Evolutionary conservation across 164 flowering plant species (phyloP).

Genomic region (Annona squamosa): DNA sequence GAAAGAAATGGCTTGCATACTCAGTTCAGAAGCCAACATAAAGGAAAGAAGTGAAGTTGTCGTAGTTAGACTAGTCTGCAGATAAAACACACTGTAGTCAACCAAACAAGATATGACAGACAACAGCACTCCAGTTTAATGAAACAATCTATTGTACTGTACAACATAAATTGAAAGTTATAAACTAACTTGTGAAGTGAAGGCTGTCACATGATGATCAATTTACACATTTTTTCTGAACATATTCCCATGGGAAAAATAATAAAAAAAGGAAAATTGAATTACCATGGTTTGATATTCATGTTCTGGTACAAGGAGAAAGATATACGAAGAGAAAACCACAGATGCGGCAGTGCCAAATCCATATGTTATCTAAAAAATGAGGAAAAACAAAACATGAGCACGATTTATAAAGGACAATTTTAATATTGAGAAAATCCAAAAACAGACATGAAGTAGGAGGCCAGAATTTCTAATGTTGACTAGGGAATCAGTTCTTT

Average conservation of each 20-base stretch:
- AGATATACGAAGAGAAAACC: conserved; percentile 21
- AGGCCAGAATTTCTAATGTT: not conserved
- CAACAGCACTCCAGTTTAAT: not conserved
- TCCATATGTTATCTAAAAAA: conserved; percentile 16
- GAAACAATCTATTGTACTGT: no score
- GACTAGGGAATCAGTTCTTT: not conserved
- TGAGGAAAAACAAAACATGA: not conserved
- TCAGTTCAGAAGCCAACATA: conserved; percentile 21
- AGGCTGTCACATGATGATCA: no score
- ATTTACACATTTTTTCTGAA: not conserved
- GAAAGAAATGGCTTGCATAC: conserved; percentile 9
- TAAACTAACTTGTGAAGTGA: no score
- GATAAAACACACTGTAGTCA: not conserved
- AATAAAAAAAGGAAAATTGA: not conserved
- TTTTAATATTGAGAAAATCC: not conserved
- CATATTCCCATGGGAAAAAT: not conserved
- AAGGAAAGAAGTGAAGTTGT: conserved; percentile 19
- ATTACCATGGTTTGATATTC: conserved; percentile 20
- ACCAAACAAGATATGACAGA: not conserved
- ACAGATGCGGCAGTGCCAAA: conserved; percentile 17
- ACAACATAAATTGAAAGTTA: no score
- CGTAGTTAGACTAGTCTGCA: conserved; percentile 22
- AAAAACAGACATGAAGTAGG: not conserved
- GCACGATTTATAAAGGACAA: not conserved
- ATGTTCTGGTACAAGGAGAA: conserved; percentile 20